Conservation (phyloP, 139 green algal species). For the Microglena sp. region DNA sequence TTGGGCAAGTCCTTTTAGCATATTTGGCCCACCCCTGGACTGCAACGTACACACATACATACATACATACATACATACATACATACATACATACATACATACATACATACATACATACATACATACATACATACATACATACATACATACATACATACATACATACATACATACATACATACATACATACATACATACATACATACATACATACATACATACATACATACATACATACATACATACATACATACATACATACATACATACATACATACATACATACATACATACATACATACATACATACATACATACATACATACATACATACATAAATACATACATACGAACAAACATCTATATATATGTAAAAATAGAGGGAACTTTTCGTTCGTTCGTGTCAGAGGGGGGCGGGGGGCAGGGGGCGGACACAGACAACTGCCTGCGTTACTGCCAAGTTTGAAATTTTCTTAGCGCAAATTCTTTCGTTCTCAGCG, state of each 20-base stretch:
- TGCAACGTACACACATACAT: too few species aligned
- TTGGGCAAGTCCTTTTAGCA: too few species aligned
- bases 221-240: constrained; percentile 5
- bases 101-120: constrained; percentile 5
- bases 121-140: constrained; percentile 5
- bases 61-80: constrained; percentile 5
- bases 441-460: too few species aligned
- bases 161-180: constrained; percentile 5
- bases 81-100: constrained; percentile 5
- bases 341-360: too few species aligned
- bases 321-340: constrained; percentile 4
- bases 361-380: too few species aligned
- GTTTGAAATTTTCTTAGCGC: too few species aligned
- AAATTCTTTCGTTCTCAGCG: too few species aligned
- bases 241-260: constrained; percentile 5
- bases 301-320: constrained; percentile 5
- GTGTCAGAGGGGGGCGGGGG: too few species aligned
- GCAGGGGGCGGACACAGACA: too few species aligned
- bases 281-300: constrained; percentile 5
- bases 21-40: too few species aligned
- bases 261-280: constrained; percentile 5
- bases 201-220: constrained; percentile 5
- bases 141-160: constrained; percentile 5
- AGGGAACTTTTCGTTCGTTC: too few species aligned
- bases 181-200: constrained; percentile 5